Base-by-base conservation (phyloP, 768 basidiomycete species). In the Fomitopsis serialis region DNA sequence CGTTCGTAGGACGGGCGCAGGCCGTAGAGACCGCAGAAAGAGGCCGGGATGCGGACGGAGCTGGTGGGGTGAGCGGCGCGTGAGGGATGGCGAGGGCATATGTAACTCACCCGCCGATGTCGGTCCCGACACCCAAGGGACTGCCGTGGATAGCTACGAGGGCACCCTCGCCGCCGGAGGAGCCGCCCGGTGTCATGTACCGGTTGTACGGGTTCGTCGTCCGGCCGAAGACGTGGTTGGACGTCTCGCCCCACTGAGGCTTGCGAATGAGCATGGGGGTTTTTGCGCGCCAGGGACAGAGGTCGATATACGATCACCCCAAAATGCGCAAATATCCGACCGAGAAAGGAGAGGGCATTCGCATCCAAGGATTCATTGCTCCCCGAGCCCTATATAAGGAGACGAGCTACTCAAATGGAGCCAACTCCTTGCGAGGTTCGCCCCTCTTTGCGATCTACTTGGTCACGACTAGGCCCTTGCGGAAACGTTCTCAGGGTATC, bases 101-200 rank as follows among this genome's bases (percentile, higher is more conserved):
- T n/a, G 40, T 22, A 15, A 64, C 69, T 11, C 63, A 87, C 87
- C 89, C 87, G 61, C 85, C 87, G 54, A 92, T 80, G 64, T 92
- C 91, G 23, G 90, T 86, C 42, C 90, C 91, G 11, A 91, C 78
- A 25, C 90, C 87, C 55, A 80, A 42, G 2, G 72, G 70, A 32
- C 71, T 71, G 32, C 79, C 78, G 50, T 64, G 72, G 65, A 74
- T 59, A 63, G 82, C 84, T 42, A 92, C 60, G 7, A 94, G 75
- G 1, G 91, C 88, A 40, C 87, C 87, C 70, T 94, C 92, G 32
- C 92, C 92, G 6, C 92, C 92, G 2, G 86, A 89, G 0, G 89
- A 92, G 1, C 92, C 92, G 11, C 92, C 91, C 4, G 74, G 70
- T 5, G 87, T 90, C 44, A 90, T 72, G 17, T 75, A 74, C 10